Base-by-base conservation (phyloP, 352 stramenopile species). In the Sclerospora graminicola region DNA sequence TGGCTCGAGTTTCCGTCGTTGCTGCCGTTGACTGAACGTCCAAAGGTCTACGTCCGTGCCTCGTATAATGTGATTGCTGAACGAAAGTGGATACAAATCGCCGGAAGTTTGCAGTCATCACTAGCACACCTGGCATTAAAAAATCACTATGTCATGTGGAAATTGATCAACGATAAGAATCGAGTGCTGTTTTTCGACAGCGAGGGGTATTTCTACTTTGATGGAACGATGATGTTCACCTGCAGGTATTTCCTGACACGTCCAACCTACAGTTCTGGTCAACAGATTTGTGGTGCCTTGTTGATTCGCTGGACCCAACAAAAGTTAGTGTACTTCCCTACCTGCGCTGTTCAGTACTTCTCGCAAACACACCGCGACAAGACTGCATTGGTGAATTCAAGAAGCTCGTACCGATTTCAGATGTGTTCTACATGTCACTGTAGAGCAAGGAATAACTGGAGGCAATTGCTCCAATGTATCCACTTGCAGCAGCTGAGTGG, bases 101-200 rank as follows among this genome's bases (percentile, higher is more conserved):
- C n/a, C 38, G 14, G 1, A 64, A 64, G 37, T 60, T 57, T 53
- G 55, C 45, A 23, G 34, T 68, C 30, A 20, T 68, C 33, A 68
- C 54, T 13, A 54, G 53, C 21, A 61, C 59, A 13, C 48, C 49
- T 47, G 53, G 58, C 10, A 41, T 52, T 48, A 48, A 49, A 6
- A 68, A 68, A 38, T 68, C 58, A 62, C 42, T 67, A 67, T 28
- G 36, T 63, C 8, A 51, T 63, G 52, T 63, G 49, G 52, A 60
- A 32, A 26, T 60, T 67, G 53, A 58, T 68, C 40, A 49, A 60
- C 40, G 46, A 48, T 1, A 54, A 55, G 45, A 57, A 64, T 21
- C 43, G 48, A 9, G 53, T 61, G 31, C 31, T 68, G 23, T 40
- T 64, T 46, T 20, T 64, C 11, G 28, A 28, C 1, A 18, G 31